Evolutionary conservation across 768 basidiomycete genomes (phyloP), one percentile per base, ranked within the genome.

Genomic region (Trametes sanguinea): DNA sequence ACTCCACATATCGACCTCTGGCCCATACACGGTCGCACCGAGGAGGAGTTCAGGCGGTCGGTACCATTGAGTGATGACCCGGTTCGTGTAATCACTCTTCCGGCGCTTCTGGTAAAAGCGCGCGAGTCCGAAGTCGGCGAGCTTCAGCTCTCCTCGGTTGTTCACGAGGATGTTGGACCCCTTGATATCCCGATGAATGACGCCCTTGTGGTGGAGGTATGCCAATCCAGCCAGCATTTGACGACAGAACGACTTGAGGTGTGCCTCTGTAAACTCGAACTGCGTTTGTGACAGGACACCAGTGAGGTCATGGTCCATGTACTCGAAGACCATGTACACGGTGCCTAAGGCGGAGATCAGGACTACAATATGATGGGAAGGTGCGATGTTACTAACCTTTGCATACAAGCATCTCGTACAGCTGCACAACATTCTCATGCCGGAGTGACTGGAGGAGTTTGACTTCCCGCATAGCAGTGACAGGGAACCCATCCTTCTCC

Each of bases 1-100:
- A 73, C 94, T 96, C 97, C 97, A 99, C 89, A 98, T 97, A 70
- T 99, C 97, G 27, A 99, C 96, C 71, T 96, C 95, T 5, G 95
- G 89, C 2, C 94, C 95, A 76, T 99, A 99, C 11, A 94, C 85
- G 0, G 97, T 99, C 33, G 95, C 92, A 32, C 97, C 97, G 68
- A 98, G 88, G 43, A 99, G 76, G 22, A 99, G 80, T 71, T 99
- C 97, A 9, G 96, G 97, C 4, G 95, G 92, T 59, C 97, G 84
- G 75, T 99, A 99, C 97, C 97, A 98, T 51, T 97, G 83, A 0
- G 97, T 99, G 67, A 99, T 98, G 52, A 99, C 97, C 35, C 97
- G 85, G 73, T 99, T 99, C n/a, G 97, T 99, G 72, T 99, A 98
- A 72, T 99, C 97, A 58, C 87, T 89, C 56, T 84, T 83, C 50